These are phyloP conservation scores for Phoenix roebelenii DNA, from an alignment of 176 grass and related monocot genomes.

Conservation along the genomic window DNA sequence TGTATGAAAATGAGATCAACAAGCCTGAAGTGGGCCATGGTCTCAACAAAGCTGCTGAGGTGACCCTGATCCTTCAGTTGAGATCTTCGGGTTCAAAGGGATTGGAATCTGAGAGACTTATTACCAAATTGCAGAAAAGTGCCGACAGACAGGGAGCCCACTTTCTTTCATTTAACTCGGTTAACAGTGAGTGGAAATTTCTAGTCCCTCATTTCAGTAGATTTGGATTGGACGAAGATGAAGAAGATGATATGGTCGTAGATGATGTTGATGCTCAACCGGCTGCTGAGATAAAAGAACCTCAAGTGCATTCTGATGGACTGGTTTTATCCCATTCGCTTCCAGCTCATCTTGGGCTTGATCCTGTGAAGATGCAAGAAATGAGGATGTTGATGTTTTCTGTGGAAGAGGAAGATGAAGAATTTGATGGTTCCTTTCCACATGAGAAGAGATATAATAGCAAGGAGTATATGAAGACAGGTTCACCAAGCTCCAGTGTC, in stretches of 20 bases:
- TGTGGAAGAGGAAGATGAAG: conserved; percentile 39
- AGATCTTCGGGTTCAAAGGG: background rate
- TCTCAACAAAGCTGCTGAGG: conserved; percentile 90
- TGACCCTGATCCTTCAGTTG: conserved; percentile 41
- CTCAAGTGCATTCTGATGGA: conserved; percentile 29
- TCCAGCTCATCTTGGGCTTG: conserved; percentile 81
- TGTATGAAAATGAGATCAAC: conserved; percentile 51
- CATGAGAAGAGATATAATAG: conserved; percentile 31
- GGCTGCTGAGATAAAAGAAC: conserved; percentile 37
- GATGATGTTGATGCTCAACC: conserved; percentile 40
- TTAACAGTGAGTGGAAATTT: conserved; percentile 63
- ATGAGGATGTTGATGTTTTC: conserved; percentile 60
- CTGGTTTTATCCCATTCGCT: conserved; percentile 76
- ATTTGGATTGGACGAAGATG: conserved; percentile 83
- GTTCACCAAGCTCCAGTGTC: conserved; percentile 42
- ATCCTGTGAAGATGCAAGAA: conserved; percentile 82
- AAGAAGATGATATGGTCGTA: conserved; percentile 66
- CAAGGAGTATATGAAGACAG: conserved; percentile 45
- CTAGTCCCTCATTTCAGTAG: conserved; percentile 91
- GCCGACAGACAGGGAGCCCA: conserved; percentile 55
- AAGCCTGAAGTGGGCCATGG: conserved; percentile 69
- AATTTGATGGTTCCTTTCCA: conserved; percentile 34
- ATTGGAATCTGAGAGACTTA: conserved; percentile 22
- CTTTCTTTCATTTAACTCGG: conserved; percentile 65
- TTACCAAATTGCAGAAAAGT: conserved; percentile 27